Percentiles rank a stretch among this genome's conserved stretches.
Evolutionary conservation across 306 rosid genomes (phyloP).

Genomic region (Cercis canadensis): DNA sequence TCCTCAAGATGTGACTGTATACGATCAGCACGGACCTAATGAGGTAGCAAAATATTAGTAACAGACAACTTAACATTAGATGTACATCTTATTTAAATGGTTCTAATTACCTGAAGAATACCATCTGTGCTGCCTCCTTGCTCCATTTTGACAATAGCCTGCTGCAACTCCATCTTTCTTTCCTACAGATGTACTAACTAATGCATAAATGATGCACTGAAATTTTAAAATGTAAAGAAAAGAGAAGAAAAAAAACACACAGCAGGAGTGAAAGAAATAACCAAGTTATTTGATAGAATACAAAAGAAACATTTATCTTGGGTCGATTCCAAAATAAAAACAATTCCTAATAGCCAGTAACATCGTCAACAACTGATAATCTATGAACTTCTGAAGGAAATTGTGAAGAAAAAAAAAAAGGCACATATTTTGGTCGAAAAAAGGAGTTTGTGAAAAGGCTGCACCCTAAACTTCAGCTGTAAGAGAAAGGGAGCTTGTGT

Average conservation of each 20-base stretch:
- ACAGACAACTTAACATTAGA: conserved; percentile 33
- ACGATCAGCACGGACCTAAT: conserved; percentile 93
- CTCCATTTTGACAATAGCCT: conserved; percentile 87
- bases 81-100: conserved; percentile 16
- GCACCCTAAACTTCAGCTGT: neutral
- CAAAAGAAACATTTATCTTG: neutral
- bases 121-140: conserved; percentile 99
- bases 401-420: neutral
- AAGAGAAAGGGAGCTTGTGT: neutral
- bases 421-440: too few species aligned
- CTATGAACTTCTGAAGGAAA: neutral
- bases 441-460: neutral
- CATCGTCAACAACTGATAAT: neutral
- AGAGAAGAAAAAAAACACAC: neutral
- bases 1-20: conserved; percentile 89
- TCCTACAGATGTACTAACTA: conserved; percentile 51
- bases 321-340: conserved; percentile 2
- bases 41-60: conserved; percentile 45
- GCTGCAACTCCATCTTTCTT: conserved; percentile 87
- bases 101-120: conserved; percentile 83
- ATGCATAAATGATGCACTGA: conserved; percentile 32
- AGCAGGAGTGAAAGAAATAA: conserved; percentile 3
- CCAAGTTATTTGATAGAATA: neutral
- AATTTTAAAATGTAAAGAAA: conserved; percentile 27
- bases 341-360: conserved; percentile 18